A percentile compares a stretch with the other conserved stretches of the same genome.
phyloP scores from a whole-genome alignment of 306 rosid genomes.

The Elaeagnus macrophylla region DNA sequence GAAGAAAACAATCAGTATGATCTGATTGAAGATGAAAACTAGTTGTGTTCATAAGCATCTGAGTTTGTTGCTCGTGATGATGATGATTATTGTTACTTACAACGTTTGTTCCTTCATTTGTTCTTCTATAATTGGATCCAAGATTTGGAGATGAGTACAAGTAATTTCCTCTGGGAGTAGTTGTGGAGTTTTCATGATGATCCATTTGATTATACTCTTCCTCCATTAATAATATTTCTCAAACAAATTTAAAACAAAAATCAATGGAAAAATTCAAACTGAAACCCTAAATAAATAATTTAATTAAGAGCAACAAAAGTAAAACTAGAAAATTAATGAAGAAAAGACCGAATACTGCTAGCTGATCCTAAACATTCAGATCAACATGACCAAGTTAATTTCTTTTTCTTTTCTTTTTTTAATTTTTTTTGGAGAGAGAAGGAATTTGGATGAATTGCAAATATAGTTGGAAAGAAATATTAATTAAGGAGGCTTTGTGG shows the following conservation, averaged over 20 bases:
- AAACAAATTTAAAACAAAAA: neutral
- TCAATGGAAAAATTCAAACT: neutral
- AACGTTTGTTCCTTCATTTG: conserved; percentile 8
- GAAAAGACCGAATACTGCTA: neutral
- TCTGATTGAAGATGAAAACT: conserved; percentile 55
- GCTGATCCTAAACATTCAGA: neutral
- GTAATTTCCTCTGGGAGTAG: conserved; percentile 59
- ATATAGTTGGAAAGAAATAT: neutral
- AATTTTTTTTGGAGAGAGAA: too few species aligned
- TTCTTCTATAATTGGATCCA: conserved; percentile 36
- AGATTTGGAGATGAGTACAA: conserved; percentile 42
- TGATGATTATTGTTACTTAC: conserved; percentile 11
- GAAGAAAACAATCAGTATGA: conserved; percentile 42
- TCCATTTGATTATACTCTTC: conserved; percentile 55
- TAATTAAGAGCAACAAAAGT: neutral
- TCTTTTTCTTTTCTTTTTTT: too few species aligned
- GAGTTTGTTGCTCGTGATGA: conserved; percentile 20
- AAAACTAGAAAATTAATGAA: conserved; percentile 16
- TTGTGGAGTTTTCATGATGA: conserved; percentile 33
- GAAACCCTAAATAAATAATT: conserved; percentile 17
- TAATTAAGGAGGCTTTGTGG: too few species aligned
- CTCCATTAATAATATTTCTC: conserved; percentile 19
- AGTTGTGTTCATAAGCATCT: conserved; percentile 30
- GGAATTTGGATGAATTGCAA: neutral
- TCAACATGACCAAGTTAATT: too few species aligned